A percentile compares a stretch with the other conserved stretches of the same genome.
Evolutionary conservation across 169 alveolate genomes (phyloP).

Genomic region (Cryptosporidium ubiquitum): DNA sequence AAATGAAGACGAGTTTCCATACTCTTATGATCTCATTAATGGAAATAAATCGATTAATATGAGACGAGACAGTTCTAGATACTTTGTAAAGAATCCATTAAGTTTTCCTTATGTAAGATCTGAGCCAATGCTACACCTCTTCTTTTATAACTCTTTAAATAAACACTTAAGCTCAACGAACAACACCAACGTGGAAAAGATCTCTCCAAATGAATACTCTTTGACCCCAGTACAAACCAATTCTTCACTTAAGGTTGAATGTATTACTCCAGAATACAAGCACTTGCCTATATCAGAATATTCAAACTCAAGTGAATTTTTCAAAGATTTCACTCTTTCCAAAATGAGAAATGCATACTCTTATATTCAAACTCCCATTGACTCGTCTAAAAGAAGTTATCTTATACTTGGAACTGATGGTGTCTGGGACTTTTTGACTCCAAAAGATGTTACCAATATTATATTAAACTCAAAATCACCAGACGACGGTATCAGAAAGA

Average conservation of each 20-base stretch:
- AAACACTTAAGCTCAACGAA: constrained; percentile 14
- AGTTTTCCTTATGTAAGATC: constrained; percentile 65
- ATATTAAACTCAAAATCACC: constrained; percentile 5
- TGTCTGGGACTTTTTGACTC: constrained; percentile 68
- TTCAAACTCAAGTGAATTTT: constrained; percentile 24
- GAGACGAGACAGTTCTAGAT: constrained; percentile 12
- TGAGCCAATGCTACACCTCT: constrained; percentile 69
- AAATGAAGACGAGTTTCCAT: constrained; percentile 29
- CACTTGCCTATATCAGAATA: constrained; percentile 1
- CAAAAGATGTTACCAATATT: constrained; percentile 36
- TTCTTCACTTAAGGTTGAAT: background rate
- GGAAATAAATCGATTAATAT: constrained; percentile 36
- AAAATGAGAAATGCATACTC: constrained; percentile 28
- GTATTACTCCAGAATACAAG: constrained; percentile 29
- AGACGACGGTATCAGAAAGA: background rate
- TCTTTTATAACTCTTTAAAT: constrained; percentile 1
- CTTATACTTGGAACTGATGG: constrained; percentile 68
- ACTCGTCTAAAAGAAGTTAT: constrained; percentile 12
- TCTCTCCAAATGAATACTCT: constrained; percentile 16
- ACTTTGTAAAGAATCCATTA: constrained; percentile 53
- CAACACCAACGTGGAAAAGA: constrained; percentile 10
- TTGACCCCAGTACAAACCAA: constrained; percentile 20
- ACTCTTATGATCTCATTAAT: constrained; percentile 52
- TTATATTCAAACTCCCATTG: background rate
- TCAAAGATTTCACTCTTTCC: constrained; percentile 20